Percentiles rank a stretch among this genome's conserved stretches.
Evolutionary conservation across 1,284 basidiomycete genomes (phyloP).

Genomic region (Ceratobasidium sp.): DNA sequence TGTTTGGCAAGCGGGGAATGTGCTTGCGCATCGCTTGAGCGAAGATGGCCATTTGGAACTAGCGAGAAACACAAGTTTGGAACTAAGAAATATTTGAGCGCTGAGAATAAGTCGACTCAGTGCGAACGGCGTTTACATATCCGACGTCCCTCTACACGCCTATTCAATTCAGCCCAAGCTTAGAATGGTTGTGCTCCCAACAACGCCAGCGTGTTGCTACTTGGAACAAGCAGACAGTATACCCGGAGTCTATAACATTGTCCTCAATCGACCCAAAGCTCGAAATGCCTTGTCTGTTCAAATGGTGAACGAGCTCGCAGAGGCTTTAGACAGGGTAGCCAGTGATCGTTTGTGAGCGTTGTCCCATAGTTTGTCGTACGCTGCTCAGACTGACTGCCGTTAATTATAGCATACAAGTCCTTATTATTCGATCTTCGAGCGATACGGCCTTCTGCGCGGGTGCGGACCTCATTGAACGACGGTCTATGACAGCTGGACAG

Average conservation of each 20-base stretch:
- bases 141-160: background rate
- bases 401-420: conserved; percentile 68
- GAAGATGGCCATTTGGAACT: background rate
- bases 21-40: background rate
- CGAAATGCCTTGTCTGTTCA: conserved; percentile 22
- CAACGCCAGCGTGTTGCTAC: conserved; percentile 19
- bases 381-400: background rate
- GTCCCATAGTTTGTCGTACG: too few relatives aligned
- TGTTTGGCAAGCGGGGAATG: too few relatives aligned
- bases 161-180: background rate
- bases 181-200: conserved; percentile 31
- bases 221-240: conserved; percentile 27
- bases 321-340: conserved; percentile 4
- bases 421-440: conserved; percentile 80
- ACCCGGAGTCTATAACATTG: conserved; percentile 13
- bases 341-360: conserved; percentile 3
- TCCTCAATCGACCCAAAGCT: conserved; percentile 22
- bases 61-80: too few relatives aligned
- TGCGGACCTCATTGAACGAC: conserved; percentile 88
- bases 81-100: too few relatives aligned
- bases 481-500: conserved; percentile 78
- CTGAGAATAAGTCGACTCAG: too few relatives aligned
- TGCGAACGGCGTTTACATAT: too few relatives aligned
- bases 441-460: conserved; percentile 88
- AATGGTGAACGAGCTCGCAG: conserved; percentile 29